Evolutionary conservation across 2,329 filamentous ascomycete genomes (phyloP), one percentile per base, ranked within the genome.

Genomic region (Penicillium olsonii): DNA sequence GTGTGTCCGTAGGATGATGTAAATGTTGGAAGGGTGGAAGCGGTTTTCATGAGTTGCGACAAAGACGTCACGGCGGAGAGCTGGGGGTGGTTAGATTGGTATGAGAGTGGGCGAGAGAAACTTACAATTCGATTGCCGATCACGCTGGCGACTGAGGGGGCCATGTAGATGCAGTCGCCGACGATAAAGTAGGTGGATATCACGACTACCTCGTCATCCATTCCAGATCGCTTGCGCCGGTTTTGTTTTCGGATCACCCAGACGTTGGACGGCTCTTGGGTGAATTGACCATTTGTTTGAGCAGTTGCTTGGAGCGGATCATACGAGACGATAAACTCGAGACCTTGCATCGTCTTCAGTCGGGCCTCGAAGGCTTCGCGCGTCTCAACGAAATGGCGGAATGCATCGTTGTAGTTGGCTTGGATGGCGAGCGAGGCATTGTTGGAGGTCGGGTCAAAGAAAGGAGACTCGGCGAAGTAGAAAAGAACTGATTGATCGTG

Each of bases 401-500:
- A 71, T 34, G 73, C 68, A 53, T 75, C 72, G 52, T 81, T 77
- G 54, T 71, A 72, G 50, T 69, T 74, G 11, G 76, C 73, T 61
- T 84, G 81, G 19, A 74, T 73, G 54, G 79, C 69, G 42, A 82
- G 69, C 9, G 81, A 74, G 54, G 78, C 78, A 68, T 86, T 86
- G 66, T 84, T 84, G 52, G 79, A 83, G 12, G 75, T 78, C 19
- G 72, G 68, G 53, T 86, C 83, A 66, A 83, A 85, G 72, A 84
- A 86, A n/a, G 81, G 81, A 2, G 81, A 84, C 57, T 80, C 75
- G 48, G 75, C 75, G 63, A 87, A 84, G 67, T 86, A 86, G 62
- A 80, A 82, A 46, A 84, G 76, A 37, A 86, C 75, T 82, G 43
- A 43, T 27, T 14, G n/a, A 17, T 2, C 9, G 2, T 15, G 31